phyloP scores from a whole-genome alignment of 2,329 filamentous ascomycete species.

The Septoria petroselini region DNA sequence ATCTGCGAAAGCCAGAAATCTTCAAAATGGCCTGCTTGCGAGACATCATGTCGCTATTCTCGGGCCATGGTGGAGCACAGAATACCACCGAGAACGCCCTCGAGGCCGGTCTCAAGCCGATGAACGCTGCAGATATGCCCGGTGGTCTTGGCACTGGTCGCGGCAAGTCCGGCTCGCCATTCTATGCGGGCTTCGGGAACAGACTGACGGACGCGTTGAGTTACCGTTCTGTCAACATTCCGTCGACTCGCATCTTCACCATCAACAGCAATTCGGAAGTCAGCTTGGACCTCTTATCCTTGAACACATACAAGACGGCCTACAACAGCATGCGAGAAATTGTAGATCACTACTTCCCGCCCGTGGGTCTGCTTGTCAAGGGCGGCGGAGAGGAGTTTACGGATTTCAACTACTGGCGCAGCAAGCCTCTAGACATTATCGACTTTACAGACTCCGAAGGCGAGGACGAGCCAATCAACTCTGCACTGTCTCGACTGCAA shows the following conservation, averaged over 20 bases:
- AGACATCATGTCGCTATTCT: conserved; percentile 86
- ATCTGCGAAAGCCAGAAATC: conserved; percentile 92
- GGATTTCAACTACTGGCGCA: conserved; percentile 95
- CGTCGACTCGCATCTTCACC: conserved; percentile 90
- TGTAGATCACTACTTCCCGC: conserved; percentile 96
- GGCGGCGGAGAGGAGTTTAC: conserved; percentile 92
- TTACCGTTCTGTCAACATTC: conserved; percentile 94
- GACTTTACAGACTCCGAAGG: conserved; percentile 85
- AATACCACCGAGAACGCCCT: conserved; percentile 31
- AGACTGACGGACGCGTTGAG: conserved; percentile 92
- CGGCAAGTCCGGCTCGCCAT: conserved; percentile 55
- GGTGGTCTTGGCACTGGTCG: conserved; percentile 24
- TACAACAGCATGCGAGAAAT: conserved; percentile 97
- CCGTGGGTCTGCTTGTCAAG: conserved; percentile 79
- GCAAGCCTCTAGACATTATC: conserved; percentile 75
- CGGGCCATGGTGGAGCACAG: conserved; percentile 38
- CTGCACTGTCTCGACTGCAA: conserved; percentile 14
- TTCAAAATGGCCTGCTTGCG: conserved; percentile 99
- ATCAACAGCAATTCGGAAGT: conserved; percentile 98
- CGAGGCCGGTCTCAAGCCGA: conserved; percentile 32
- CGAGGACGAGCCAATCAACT: conserved; percentile 41
- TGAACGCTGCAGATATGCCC: conserved; percentile 11
- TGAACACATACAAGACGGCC: conserved; percentile 94
- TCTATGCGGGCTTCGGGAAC: conserved; percentile 97
- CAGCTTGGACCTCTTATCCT: conserved; percentile 78